Base-by-base conservation (phyloP, 2,329 filamentous ascomycete genomes). In the Rutstroemia sp. region DNA sequence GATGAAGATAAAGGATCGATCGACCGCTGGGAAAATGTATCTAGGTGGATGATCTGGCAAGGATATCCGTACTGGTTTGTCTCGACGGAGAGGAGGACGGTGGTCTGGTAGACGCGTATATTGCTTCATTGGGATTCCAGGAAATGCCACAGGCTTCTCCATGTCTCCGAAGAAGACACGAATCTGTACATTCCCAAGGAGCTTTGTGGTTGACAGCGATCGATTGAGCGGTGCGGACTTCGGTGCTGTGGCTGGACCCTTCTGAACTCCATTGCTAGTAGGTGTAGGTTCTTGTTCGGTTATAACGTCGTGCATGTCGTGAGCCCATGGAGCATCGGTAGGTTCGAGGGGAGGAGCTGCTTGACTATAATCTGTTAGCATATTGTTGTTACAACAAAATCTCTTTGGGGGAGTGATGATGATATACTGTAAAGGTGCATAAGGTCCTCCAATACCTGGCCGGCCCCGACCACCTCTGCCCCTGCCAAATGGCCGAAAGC, bases 1-100 rank as follows among this genome's bases (percentile, higher is more conserved):
- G 59, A 99, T 99, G 73, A 99, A 99, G 66, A 96, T 95, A 71
- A 99, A 99, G 0, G 94, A 97, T 62, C 94, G 80, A 66, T 96
- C 92, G 48, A 82, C 78, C 2, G 91, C 88, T 5, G 94, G 94
- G 72, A 94, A 96, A 59, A 96, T 92, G 71, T 96, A 96, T 60
- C 88, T 84, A 38, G 90, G 88, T 12, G 83, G 77, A 61, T 88
- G 81, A 27, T 87, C 80, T 2, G 94, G 92, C 44, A 99, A 78
- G 8, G 91, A 96, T 63, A 99, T 89, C 51, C 94, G 87, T 42
- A 97, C 94, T 7, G 94, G 94, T 70, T 97, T 99, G 75, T 99
- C 94, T 65, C 94, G 86, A 60, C 94, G 88, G 49, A 99, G 80
- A 51, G 94, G 94, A 19, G 94, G 94, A 21, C 94, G 86, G 72